Evolutionary conservation across 148 eudicot species (phyloP), one percentile per base, ranked within the genome.

Genomic region (Amaranthus hypochondriacus): DNA sequence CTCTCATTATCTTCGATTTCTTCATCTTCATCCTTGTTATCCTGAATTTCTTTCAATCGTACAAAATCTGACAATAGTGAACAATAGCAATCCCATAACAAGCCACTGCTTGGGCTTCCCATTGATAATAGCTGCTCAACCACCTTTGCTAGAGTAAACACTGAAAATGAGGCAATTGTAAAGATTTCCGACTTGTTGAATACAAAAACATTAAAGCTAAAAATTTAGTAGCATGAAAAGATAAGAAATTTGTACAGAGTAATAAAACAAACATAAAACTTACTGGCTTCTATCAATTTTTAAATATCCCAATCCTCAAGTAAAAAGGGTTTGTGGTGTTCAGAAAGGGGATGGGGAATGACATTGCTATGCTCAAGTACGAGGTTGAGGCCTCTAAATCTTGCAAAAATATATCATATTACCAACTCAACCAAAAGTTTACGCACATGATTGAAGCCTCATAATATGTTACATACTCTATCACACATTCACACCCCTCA

Each of bases 11-110:
- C 85, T 88, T 63, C 87, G 66, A 71, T 83, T 75, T 77, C 87
- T 48, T 73, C 81, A 56, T 83, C 86, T 50, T 73, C 79, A 2
- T 62, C 85, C 51, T 81, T 83, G 68, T 82, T 85, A 73, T 74
- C 86, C 69, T 84, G 86, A 64, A 86, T 67, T 71, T 84, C 89
- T 81, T 85, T 85, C 76, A 88, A 77, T 74, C 87, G 75, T 11
- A 78, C 74, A 73, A 79, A 84, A 56, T 89, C 86, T 77, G 81
- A 86, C 87, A 90, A 56, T 48, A 88, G 76, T 51, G 90, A 85
- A 75, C 73, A 75, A 79, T 85, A 85, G 81, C 92, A 85, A 48
- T 86, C 84, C 75, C 75, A 76, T 49, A 87, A 65, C 44, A 85
- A 60, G 62, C 76, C 81, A 84, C 66, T 56, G 43, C 75, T 65